Evolutionary conservation across 208 protist genomes (phyloP), one percentile per base, ranked within the genome.

Genomic region (Angomonas ambiguus): DNA sequence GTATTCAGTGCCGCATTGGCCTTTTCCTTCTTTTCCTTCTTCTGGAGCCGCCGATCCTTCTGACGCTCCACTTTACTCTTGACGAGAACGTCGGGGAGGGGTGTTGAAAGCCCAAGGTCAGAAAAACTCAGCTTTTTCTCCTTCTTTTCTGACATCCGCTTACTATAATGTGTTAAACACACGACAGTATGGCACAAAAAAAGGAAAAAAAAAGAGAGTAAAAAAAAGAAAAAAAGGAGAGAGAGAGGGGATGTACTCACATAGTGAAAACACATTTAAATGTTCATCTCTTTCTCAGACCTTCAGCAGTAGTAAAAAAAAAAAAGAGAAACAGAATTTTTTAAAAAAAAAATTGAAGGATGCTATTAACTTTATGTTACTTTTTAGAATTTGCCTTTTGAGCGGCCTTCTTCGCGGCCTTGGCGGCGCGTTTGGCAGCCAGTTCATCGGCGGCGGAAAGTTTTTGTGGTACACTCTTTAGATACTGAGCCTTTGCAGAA

Each of bases 401-500:
- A 20, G 82, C 74, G 18, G 86, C 83, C 61, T 96, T 96, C 66
- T 96, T 93, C 6, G 87, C 87, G 51, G 83, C 81, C 73, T 96
- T 96, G 22, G 85, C 87, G n/a, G 81, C 87, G 20, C 82, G 65
- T 67, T 90, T 91, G 22, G 85, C 85, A 8, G 85, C 91, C 27
- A 96, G 73, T 70, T 96, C 86, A 51, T 89, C 80, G 18, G 87
- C 87, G 13, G 85, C 85, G 41, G 81, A 83, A 20, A 78, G 67
- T 34, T 87, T 79, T 65, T 85, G 79, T 0, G 82, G 73, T 32
- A 82, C 51, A n/a, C 77, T 81, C 77, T 96, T 96, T 51, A 96
- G 53, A 74, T 88, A 85, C 66, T 93, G 92, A 22, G 92, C 92
- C 76, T 95, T 97, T 1, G 92, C 92, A 31, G 79, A 91, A 8